Conservation (phyloP, 768 basidiomycete species). For the Cyclocybe aegerita region DNA sequence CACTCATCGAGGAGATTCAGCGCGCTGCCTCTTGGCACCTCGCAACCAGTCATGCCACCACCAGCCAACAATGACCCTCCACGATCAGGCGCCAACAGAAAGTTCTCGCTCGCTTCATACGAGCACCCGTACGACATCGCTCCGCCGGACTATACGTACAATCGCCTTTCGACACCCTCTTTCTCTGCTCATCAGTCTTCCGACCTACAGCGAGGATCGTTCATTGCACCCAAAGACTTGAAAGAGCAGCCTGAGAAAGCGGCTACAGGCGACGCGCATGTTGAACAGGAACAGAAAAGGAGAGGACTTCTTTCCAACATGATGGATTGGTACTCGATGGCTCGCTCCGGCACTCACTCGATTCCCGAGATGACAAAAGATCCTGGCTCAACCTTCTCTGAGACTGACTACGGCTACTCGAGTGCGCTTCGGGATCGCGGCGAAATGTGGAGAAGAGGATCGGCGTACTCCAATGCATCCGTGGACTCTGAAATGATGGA, state of each 20-base stretch:
- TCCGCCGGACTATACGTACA: conserved; percentile 46
- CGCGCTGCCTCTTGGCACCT: not conserved
- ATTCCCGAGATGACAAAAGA: conserved; percentile 8
- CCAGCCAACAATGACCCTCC: not conserved
- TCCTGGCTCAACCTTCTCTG: conserved; percentile 1
- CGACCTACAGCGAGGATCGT: conserved; percentile 7
- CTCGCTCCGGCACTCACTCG: conserved; percentile 24
- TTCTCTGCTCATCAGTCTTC: not conserved
- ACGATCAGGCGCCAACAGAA: conserved; percentile 27
- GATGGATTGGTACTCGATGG: conserved; percentile 49
- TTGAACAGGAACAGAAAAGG: conserved; percentile 29
- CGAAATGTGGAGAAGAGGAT: conserved; percentile 37
- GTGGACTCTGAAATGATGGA: conserved; percentile 56
- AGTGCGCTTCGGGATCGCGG: conserved; percentile 1
- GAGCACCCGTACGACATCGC: conserved; percentile 62
- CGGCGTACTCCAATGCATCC: conserved; percentile 42
- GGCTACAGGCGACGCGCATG: conserved; percentile 8
- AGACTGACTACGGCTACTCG: conserved; percentile 8
- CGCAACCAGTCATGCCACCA: too few species aligned
- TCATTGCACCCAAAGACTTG: not conserved
- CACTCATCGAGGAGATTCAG: not conserved
- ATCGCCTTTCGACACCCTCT: conserved; percentile 14
- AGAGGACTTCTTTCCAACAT: conserved; percentile 51
- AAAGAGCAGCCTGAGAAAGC: conserved; percentile 15
- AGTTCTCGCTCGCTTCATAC: conserved; percentile 54